Evolutionary conservation across 306 rosid genomes (phyloP).

Genomic region (Glycine latifolia): DNA sequence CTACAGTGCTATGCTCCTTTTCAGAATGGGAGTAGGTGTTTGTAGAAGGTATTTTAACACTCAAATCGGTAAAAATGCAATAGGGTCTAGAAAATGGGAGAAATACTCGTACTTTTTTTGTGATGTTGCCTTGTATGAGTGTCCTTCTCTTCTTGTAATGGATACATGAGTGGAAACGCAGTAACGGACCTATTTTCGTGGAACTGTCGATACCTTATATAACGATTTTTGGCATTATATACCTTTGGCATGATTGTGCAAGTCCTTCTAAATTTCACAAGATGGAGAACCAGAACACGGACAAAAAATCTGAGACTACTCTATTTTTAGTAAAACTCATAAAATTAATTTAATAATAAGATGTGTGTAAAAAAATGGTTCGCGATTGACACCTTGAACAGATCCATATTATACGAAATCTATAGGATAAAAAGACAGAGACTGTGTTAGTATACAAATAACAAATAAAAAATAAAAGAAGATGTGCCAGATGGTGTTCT

Average conservation of each 20-base stretch:
- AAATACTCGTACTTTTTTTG: not conserved
- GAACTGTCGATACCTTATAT: not conserved
- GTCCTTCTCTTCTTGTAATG: not conserved
- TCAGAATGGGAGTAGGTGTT: not conserved
- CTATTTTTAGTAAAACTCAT: not conserved
- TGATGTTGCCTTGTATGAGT: not conserved
- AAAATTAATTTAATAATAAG: not conserved
- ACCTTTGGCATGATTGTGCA: too few species aligned
- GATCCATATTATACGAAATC: not conserved
- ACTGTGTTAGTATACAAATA: not conserved
- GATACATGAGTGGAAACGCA: too few species aligned
- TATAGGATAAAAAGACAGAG: not conserved
- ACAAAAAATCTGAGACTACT: not conserved
- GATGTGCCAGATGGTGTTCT: not conserved
- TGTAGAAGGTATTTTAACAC: not conserved
- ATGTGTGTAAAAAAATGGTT: not conserved
- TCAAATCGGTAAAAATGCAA: not conserved
- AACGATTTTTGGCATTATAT: not conserved
- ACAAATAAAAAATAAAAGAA: not conserved
- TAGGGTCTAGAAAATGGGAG: not conserved
- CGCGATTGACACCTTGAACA: too few species aligned
- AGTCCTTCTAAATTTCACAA: too few species aligned
- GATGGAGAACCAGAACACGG: not conserved
- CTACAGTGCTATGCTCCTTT: not conserved
- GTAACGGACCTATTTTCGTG: too few species aligned